These are phyloP conservation scores for Tripterygium wilfordii DNA, from an alignment of 177 flowering plant genomes.

Conservation along the genomic window DNA sequence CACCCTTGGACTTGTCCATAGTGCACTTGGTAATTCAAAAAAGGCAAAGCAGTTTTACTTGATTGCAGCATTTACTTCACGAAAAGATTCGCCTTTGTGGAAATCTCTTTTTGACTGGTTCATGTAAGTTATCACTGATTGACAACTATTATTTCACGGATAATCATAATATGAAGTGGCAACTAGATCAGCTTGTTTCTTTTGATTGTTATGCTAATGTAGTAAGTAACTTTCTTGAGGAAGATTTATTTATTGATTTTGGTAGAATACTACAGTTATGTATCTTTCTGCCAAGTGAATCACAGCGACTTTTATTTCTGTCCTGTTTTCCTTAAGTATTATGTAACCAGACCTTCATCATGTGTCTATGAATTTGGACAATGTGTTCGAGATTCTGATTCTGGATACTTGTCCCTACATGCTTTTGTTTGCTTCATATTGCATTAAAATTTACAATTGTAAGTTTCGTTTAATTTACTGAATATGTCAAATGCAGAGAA, in stretches of 20 bases:
- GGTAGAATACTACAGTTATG: no score
- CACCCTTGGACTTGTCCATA: constrained; percentile 69
- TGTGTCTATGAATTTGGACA: no score
- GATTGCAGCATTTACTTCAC: constrained; percentile 63
- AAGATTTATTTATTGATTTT: no score
- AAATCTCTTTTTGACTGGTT: constrained; percentile 55
- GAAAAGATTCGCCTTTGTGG: constrained; percentile 78
- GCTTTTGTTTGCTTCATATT: no score
- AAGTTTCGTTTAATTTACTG: background rate
- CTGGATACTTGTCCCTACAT: no score
- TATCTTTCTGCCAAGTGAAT: no score
- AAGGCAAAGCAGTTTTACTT: constrained; percentile 59
- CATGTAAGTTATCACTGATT: constrained; percentile 31
- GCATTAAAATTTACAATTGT: background rate
- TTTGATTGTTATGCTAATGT: no score
- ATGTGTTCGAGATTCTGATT: no score
- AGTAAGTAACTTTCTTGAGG: no score
- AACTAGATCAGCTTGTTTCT: background rate
- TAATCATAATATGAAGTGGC: background rate
- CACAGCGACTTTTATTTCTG: no score
- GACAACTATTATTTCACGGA: background rate
- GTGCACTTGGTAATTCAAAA: constrained; percentile 45
- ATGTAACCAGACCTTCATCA: no score
- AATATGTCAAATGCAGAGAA: constrained; percentile 35
- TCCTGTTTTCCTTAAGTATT: no score